Base-by-base conservation (phyloP, 2,329 filamentous ascomycete genomes). In the Colletotrichum sp. region DNA sequence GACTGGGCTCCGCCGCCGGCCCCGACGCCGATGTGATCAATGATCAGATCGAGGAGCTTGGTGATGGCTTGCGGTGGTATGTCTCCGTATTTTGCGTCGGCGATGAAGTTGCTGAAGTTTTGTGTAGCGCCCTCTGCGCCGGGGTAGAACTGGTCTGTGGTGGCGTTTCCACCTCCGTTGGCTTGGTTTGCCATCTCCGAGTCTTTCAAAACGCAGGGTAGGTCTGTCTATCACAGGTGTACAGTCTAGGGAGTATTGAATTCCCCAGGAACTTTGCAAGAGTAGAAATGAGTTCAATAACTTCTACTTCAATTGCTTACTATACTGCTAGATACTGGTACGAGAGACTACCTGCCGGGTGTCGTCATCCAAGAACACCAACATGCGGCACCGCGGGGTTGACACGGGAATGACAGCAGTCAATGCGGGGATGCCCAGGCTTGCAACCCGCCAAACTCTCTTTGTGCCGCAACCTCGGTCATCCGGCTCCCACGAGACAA, bases 21-120 rank as follows among this genome's bases (percentile, higher is more conserved):
- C 2, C 79, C 72, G 21, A 81, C 77, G 36, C 79, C 80, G 39
- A 82, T 78, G 28, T 78, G 78, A 71, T 81, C 78, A 12, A 78
- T 73, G 63, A 80, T 52, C 28, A 82, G 78, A 60, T 81, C 77
- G 12, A 79, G 79, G 21, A 82, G 77, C 68, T 80, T 79, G 6
- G 39, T 26, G 18, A 75, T 15, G 8, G 28, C 48, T 26, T 59
- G 26, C 8, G n/a, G n/a, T n/a, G 67, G 72, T 16, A 71, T 60
- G 13, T 65, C 39, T 39, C 65, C 26, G 30, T 21, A 71, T 28
- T 48, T 21, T 16, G 67, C 30, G 4, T 24, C 4, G 43, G 28
- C 59, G 28, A 74, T 32, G 8, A 71, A 65, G 12, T 64, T 59
- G 24, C 71, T 70, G 43, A 74, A 59, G 24, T 34, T 36, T 21